Base-by-base conservation (phyloP, 306 rosid genomes). In the Phaseolus lunatus region DNA sequence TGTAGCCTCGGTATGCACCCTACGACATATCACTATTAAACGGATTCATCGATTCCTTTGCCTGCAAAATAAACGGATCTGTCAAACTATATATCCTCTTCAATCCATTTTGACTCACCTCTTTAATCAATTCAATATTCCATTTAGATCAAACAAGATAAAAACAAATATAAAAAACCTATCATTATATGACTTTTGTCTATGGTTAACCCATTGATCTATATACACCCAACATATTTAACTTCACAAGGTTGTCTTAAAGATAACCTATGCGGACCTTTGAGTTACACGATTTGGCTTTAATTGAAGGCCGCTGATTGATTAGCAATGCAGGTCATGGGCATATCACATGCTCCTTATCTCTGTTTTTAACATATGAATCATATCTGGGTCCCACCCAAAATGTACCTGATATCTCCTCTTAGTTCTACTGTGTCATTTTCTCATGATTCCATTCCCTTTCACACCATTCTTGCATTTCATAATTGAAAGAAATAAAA, bases 291-390 rank as follows among this genome's bases (percentile, higher is more conserved):
- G 35, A 31, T 31, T 31, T 31, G 35, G 37, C 9, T 13, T 14
- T 27, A 58, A 82, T 80, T 87, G 45, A 87, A 85, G 82, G 84
- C 72, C 70, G 31, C 63, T 73, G 73, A 73, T 78, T 75, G 24
- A 76, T 73, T 63, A 47, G 76, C 54, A 67, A 75, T 15, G 72
- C 84, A 73, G 80, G 67, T 49, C 27, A 58, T 72, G 73, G 33
- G 63, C 82, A 61, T 59, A 75, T 78, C 75, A 29, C 75, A 78
- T 69, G 49, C 56, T 58, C 53, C 56, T 58, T 63, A 0, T 80
- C 67, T 64, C 86, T 79, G 33, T 45, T 54, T 72, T 66, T 75
- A 49, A 71, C 80, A 77, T 33, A 67, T 70, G 11, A 61, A 48
- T 81, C 72, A 57, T 43, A 53, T 43, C 44, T 20, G 20, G 18